These are phyloP conservation scores for Ascosphaera apis DNA, from an alignment of 2,329 filamentous ascomycete species.

Conservation along the genomic window DNA sequence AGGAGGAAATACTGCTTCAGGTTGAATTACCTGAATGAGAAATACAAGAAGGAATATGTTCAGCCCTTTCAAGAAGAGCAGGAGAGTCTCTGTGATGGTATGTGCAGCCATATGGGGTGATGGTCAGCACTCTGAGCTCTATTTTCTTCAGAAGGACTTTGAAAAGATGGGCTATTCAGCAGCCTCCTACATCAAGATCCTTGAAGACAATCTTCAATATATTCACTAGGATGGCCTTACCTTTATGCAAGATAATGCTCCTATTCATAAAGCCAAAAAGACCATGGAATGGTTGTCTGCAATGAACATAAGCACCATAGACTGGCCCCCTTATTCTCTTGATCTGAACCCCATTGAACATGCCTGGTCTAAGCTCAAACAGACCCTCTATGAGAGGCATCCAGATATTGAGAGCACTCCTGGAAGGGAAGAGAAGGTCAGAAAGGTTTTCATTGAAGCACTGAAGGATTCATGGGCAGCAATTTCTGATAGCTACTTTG, in stretches of 20 bases:
- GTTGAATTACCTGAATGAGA: background rate
- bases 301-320: background rate
- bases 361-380: constrained; percentile 7
- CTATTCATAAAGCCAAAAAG: background rate
- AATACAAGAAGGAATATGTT: constrained; percentile 1
- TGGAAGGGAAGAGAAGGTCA: background rate
- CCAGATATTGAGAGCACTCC: constrained; percentile 1
- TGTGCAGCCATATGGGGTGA: background rate
- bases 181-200: background rate
- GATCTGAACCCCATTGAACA: constrained; percentile 9
- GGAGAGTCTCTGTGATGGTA: background rate
- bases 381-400: background rate
- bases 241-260: constrained; percentile 1
- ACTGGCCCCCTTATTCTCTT: constrained; percentile 7
- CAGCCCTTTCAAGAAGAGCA: background rate
- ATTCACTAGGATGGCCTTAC: background rate
- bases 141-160: background rate
- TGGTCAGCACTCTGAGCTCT: background rate
- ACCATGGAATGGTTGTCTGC: constrained; percentile 1
- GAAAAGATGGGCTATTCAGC: background rate
- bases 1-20: constrained; percentile 2
- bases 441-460: background rate
- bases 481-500: constrained; percentile 1
- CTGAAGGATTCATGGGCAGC: constrained; percentile 2
- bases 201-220: background rate